phyloP scores from a whole-genome alignment of 768 basidiomycete species.

The Nidularia pulvinata region DNA sequence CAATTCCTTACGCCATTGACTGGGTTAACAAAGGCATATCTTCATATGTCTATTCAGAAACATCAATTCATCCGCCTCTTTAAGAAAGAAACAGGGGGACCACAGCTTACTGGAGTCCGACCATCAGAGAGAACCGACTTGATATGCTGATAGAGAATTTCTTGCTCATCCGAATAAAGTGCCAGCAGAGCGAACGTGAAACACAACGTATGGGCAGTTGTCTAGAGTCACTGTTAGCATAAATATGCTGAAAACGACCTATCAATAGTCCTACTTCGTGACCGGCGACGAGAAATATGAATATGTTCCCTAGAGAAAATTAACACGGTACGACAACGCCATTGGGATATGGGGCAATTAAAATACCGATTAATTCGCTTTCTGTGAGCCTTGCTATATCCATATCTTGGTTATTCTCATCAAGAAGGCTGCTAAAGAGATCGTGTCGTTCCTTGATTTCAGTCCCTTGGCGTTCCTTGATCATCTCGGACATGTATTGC shows the following conservation, averaged over 20 bases:
- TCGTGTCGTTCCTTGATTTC: constrained; percentile 8
- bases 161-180: constrained; percentile 31
- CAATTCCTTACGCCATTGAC: constrained; percentile 29
- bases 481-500: constrained; percentile 43
- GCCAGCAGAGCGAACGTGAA: constrained; percentile 39
- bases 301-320: constrained; percentile 35
- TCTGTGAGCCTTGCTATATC: constrained; percentile 35
- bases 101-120: constrained; percentile 18
- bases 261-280: constrained; percentile 42
- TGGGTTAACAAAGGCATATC: constrained; percentile 35
- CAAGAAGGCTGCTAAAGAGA: constrained; percentile 7
- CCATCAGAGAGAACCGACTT: constrained; percentile 25
- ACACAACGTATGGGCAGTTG: constrained; percentile 28
- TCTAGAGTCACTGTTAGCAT: constrained; percentile 15
- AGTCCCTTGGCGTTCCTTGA: constrained; percentile 23
- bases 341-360: too few relatives aligned
- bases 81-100: neutral
- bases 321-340: too few relatives aligned
- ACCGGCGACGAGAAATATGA: constrained; percentile 57
- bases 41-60: constrained; percentile 28
- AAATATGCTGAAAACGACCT: neutral
- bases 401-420: constrained; percentile 41
- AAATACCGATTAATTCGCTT: constrained; percentile 41
- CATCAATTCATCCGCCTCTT: neutral
- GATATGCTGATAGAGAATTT: constrained; percentile 30